Percentiles rank a stretch among this genome's conserved stretches.
These are phyloP conservation scores for Lolium rigidum DNA, from an alignment of 176 grass and related monocot species.

Conservation along the genomic window DNA sequence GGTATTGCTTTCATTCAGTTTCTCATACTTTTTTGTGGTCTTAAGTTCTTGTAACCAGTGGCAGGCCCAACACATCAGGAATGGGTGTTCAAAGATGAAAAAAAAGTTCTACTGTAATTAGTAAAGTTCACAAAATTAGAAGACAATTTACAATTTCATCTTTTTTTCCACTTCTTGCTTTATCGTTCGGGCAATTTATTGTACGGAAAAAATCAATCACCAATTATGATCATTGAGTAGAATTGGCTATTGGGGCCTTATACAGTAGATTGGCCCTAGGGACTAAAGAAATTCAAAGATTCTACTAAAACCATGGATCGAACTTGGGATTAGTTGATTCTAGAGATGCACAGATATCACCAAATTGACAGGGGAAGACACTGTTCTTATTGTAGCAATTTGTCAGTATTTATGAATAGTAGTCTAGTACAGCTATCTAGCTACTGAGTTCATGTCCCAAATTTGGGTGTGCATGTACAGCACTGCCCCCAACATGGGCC, in stretches of 20 bases:
- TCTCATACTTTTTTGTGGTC: background rate
- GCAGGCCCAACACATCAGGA: background rate
- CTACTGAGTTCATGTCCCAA: background rate
- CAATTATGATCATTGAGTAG: background rate
- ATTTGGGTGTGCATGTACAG: background rate
- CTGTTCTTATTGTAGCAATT: background rate
- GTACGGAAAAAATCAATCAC: background rate
- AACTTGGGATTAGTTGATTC: background rate
- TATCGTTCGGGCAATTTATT: background rate
- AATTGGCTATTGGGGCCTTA: background rate
- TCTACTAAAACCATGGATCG: background rate
- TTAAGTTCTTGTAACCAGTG: conserved; percentile 10
- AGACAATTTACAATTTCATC: background rate
- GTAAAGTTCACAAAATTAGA: background rate
- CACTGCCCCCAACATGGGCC: background rate
- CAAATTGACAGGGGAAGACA: background rate
- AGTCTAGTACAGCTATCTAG: background rate
- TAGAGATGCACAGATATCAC: background rate
- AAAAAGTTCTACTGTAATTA: background rate
- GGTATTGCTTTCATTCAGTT: conserved; percentile 51
- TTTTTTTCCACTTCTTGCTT: background rate
- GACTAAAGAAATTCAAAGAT: background rate
- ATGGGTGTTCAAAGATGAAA: background rate
- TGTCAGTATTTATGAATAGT: background rate
- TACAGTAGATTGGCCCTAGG: background rate